Evolutionary conservation across 2,329 filamentous ascomycete genomes (phyloP).

Genomic region (Intubia oerlemansii): DNA sequence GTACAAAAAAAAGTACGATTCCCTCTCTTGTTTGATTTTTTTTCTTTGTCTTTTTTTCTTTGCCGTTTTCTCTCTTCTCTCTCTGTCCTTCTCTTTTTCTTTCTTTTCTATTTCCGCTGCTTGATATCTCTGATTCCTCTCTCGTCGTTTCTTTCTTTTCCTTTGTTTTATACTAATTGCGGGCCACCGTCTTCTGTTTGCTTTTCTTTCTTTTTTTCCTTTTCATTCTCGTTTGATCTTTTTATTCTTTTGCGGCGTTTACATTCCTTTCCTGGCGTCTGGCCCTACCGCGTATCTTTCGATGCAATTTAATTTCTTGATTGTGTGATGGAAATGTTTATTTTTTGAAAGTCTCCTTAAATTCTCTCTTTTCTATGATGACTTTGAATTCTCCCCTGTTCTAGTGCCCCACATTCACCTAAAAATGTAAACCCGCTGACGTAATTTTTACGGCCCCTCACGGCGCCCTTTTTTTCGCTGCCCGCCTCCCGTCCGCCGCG

Average conservation of each 20-base stretch:
- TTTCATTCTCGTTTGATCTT: background rate
- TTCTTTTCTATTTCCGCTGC: background rate
- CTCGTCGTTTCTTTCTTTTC: background rate
- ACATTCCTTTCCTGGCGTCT: background rate
- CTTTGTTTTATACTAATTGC: background rate
- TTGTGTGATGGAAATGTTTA: too few relatives aligned
- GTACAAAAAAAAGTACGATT: too few relatives aligned
- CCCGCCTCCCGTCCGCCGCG: too few relatives aligned
- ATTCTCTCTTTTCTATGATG: too few relatives aligned
- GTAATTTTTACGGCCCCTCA: slow-evolving; percentile 3
- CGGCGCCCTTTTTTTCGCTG: background rate
- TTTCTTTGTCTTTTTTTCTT: background rate
- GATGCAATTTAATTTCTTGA: too few relatives aligned
- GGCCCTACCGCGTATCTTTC: background rate
- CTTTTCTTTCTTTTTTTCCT: background rate
- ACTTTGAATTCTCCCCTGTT: too few relatives aligned
- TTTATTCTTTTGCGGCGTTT: background rate
- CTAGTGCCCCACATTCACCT: too few relatives aligned
- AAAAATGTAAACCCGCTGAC: too few relatives aligned
- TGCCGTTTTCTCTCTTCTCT: background rate
- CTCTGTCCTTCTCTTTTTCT: background rate
- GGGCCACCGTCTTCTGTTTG: too few relatives aligned
- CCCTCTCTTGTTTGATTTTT: background rate
- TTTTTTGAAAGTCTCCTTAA: too few relatives aligned
- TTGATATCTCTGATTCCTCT: background rate